A percentile compares a stretch with the other conserved stretches of the same genome.
phyloP scores from a whole-genome alignment of 176 grass and related monocot species.

The Phyllostachys edulis region DNA sequence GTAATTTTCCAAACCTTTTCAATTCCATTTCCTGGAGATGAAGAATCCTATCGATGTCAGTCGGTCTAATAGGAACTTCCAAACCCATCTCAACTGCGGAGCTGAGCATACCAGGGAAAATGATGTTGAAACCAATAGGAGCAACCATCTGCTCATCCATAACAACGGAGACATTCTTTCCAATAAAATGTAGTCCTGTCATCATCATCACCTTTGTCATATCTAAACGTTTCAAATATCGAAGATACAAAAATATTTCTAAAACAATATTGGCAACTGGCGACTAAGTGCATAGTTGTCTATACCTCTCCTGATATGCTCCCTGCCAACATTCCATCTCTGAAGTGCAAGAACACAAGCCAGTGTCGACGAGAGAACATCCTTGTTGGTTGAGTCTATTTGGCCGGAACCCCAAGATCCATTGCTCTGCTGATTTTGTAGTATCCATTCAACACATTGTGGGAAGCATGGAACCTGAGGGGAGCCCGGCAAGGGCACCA shows the following conservation, averaged over 20 bases:
- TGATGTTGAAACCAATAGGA: constrained; percentile 56
- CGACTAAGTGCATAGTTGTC: neutral
- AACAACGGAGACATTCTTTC: constrained; percentile 29
- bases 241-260: neutral
- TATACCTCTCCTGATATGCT: constrained; percentile 53
- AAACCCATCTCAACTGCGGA: constrained; percentile 40
- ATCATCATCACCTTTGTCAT: neutral
- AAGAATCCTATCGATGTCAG: constrained; percentile 33
- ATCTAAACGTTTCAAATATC: neutral
- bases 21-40: constrained; percentile 38
- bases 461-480: constrained; percentile 40
- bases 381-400: constrained; percentile 26
- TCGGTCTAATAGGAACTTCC: constrained; percentile 38
- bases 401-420: constrained; percentile 50
- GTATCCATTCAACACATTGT: constrained; percentile 54
- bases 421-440: constrained; percentile 51
- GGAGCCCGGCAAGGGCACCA: constrained; percentile 50
- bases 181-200: constrained; percentile 52
- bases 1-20: constrained; percentile 36
- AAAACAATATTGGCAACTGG: neutral
- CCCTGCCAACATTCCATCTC: constrained; percentile 46
- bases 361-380: constrained; percentile 49
- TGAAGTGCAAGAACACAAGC: constrained; percentile 61
- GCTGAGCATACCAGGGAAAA: constrained; percentile 50
- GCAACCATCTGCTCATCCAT: constrained; percentile 25